phyloP scores from a whole-genome alignment of 805 yeast species.

The Candida quercuum region DNA sequence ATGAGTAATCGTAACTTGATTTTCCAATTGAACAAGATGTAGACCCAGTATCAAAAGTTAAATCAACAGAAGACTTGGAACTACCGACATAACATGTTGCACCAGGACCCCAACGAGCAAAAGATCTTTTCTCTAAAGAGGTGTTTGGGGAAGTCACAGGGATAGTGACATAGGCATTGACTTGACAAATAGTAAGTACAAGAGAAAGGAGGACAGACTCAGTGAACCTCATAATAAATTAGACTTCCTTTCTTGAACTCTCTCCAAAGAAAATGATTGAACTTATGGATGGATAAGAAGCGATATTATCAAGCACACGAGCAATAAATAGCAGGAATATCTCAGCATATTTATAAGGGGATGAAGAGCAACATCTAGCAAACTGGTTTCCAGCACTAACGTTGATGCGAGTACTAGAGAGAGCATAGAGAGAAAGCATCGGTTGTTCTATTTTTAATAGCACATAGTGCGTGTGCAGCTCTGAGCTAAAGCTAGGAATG shows the following conservation, averaged over 20 bases:
- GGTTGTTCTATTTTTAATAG: too few species aligned
- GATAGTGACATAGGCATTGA: conserved; percentile 7
- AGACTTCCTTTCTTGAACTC: background rate
- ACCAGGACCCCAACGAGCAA: conserved; percentile 1
- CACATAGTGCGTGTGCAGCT: too few species aligned
- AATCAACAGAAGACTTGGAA: conserved; percentile 5
- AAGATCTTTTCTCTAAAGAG: conserved; percentile 4
- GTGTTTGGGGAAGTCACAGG: conserved; percentile 1
- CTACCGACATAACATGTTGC: conserved; percentile 9
- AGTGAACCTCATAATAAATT: background rate
- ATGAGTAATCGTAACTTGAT: conserved; percentile 2
- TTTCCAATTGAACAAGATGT: conserved; percentile 2
- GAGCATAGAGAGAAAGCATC: too few species aligned
- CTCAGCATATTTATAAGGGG: too few species aligned
- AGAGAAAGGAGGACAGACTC: background rate
- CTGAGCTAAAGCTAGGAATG: too few species aligned
- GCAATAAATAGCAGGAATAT: too few species aligned
- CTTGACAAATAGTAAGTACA: conserved; percentile 5
- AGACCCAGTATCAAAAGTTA: conserved; percentile 8
- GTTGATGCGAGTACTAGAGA: too few species aligned
- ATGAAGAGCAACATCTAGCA: too few species aligned
- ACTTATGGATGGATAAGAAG: background rate
- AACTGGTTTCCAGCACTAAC: too few species aligned
- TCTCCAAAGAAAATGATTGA: background rate
- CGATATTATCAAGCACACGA: background rate